Conservation (phyloP, 257 asterid genomes). For the Lycium barbarum region DNA sequence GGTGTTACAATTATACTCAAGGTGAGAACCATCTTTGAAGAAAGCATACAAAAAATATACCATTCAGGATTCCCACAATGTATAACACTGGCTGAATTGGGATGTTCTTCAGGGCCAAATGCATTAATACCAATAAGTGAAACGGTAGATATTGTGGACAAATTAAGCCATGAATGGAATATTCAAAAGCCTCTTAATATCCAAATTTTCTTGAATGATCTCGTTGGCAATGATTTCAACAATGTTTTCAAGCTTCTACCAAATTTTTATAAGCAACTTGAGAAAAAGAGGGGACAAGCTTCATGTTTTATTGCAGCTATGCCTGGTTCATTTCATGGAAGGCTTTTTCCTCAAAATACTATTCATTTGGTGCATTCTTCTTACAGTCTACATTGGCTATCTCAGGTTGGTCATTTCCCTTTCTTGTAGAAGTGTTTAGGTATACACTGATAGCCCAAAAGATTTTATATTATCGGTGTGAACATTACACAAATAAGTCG, state of each 20-base stretch:
- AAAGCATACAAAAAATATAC: background rate
- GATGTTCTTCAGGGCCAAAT: constrained; percentile 40
- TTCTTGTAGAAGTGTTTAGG: background rate
- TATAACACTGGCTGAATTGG: constrained; percentile 30
- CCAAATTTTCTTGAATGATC: constrained; percentile 33
- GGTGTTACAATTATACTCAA: constrained; percentile 26
- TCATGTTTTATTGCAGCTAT: constrained; percentile 27
- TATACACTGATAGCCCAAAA: background rate
- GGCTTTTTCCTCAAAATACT: constrained; percentile 29
- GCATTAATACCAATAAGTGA: background rate
- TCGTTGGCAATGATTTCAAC: constrained; percentile 33
- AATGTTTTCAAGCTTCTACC: constrained; percentile 28
- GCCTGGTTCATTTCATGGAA: constrained; percentile 35
- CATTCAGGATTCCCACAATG: background rate
- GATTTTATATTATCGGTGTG: background rate
- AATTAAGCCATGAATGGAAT: background rate
- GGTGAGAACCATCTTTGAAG: constrained; percentile 1
- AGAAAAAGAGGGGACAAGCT: background rate
- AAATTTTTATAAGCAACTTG: constrained; percentile 14
- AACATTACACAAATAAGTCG: background rate
- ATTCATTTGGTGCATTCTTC: constrained; percentile 33
- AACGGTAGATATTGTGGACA: background rate
- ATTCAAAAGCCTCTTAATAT: background rate
- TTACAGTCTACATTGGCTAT: constrained; percentile 27
- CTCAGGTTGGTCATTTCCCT: constrained; percentile 23